Conservation (phyloP, 2,329 filamentous ascomycete species). For the Paecilomyces niveus region DNA sequence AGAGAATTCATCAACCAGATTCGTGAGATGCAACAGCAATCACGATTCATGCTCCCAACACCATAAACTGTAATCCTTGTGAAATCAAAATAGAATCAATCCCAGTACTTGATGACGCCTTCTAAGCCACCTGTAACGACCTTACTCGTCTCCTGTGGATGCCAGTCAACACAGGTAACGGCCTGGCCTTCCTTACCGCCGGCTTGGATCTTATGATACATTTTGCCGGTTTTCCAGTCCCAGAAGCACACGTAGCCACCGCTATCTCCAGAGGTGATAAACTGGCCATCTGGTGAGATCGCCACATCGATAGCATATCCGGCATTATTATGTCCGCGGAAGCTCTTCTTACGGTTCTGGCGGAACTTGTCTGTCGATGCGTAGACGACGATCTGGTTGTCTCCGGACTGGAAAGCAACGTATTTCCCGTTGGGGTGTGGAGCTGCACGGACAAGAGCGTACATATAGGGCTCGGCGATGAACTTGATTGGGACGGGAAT, state of each 20-base stretch:
- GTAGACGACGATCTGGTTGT: constrained; percentile 97
- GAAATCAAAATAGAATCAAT: constrained; percentile 47
- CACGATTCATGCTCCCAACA: background rate
- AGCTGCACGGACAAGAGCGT: constrained; percentile 79
- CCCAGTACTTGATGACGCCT: constrained; percentile 87
- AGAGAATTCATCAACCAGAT: background rate
- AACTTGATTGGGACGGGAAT: constrained; percentile 98
- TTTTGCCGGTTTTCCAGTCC: constrained; percentile 99
- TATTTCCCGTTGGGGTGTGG: constrained; percentile 87
- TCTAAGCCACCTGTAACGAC: constrained; percentile 85
- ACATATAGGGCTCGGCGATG: constrained; percentile 97
- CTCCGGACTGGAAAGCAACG: constrained; percentile 83
- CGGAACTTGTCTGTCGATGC: constrained; percentile 91
- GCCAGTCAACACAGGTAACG: constrained; percentile 85
- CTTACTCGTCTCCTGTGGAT: constrained; percentile 95
- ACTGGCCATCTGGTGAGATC: constrained; percentile 85
- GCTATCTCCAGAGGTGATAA: constrained; percentile 78
- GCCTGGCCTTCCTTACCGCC: constrained; percentile 60
- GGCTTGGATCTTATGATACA: constrained; percentile 93
- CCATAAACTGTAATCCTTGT: background rate
- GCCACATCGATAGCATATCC: constrained; percentile 87
- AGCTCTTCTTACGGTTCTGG: constrained; percentile 95
- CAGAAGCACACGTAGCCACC: constrained; percentile 91
- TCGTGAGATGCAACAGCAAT: background rate
- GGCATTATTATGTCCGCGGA: constrained; percentile 91